Conservation (phyloP, 345 rosid genomes). For the Adansonia digitata region DNA sequence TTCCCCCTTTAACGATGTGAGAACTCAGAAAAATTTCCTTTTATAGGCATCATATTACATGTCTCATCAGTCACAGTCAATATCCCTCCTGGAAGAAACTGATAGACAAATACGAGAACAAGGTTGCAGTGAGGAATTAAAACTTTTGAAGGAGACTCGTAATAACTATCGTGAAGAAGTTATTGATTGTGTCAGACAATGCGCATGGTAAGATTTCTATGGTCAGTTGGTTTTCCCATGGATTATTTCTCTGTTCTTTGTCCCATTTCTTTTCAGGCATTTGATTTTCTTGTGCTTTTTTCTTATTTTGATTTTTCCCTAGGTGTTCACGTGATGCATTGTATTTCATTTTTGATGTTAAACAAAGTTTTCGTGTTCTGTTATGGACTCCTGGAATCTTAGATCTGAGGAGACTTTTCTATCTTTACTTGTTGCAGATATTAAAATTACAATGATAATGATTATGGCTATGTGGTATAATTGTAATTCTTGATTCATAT, state of each 20-base stretch:
- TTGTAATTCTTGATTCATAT: not conserved
- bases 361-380: not conserved
- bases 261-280: not conserved
- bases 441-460: too few species aligned
- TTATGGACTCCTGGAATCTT: not conserved
- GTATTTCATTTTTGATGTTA: not conserved
- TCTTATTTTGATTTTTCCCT: constrained; percentile 4
- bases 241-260: constrained; percentile 10
- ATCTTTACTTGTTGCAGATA: not conserved
- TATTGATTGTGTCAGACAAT: constrained; percentile 79
- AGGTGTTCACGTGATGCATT: not conserved
- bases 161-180: constrained; percentile 80
- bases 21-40: constrained; percentile 22
- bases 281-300: not conserved
- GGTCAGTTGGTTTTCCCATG: constrained; percentile 2
- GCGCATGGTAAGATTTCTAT: constrained; percentile 61
- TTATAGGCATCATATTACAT: constrained; percentile 81
- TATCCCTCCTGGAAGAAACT: constrained; percentile 85
- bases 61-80: constrained; percentile 84
- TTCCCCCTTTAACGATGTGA: not conserved
- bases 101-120: constrained; percentile 86
- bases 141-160: constrained; percentile 87
- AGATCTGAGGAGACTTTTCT: not conserved
- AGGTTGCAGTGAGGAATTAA: constrained; percentile 58
- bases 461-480: not conserved